A percentile compares a stretch with the other conserved stretches of the same genome.
phyloP scores from a whole-genome alignment of 176 grass and related monocot species.

The Aechmea fasciata region DNA sequence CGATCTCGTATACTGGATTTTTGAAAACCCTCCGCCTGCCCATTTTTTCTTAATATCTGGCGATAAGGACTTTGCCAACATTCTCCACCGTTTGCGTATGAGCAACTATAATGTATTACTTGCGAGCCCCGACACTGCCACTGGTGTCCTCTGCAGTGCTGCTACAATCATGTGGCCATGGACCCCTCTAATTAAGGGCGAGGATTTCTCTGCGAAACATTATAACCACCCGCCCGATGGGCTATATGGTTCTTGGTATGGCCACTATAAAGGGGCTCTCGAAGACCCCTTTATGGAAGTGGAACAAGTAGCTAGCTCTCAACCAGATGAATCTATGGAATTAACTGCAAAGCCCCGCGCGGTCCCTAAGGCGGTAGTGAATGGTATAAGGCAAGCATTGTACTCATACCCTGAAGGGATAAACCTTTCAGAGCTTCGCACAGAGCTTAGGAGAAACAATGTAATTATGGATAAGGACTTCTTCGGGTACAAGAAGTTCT shows the following conservation, averaged over 20 bases:
- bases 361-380: slow-evolving; percentile 41
- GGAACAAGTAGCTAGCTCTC: slow-evolving; percentile 20
- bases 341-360: slow-evolving; percentile 20
- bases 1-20: slow-evolving; percentile 69
- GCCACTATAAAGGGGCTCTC: slow-evolving; percentile 56
- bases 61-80: slow-evolving; percentile 70
- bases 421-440: slow-evolving; percentile 17
- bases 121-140: slow-evolving; percentile 29
- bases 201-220: slow-evolving; percentile 34
- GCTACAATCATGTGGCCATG: slow-evolving; percentile 88
- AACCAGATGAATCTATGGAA: slow-evolving; percentile 36
- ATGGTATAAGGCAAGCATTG: slow-evolving; percentile 32
- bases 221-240: slow-evolving; percentile 90
- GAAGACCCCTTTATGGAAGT: slow-evolving; percentile 36
- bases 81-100: slow-evolving; percentile 86
- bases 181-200: slow-evolving; percentile 67
- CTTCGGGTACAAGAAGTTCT: slow-evolving; percentile 62
- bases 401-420: slow-evolving; percentile 44
- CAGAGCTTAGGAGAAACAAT: slow-evolving; percentile 29
- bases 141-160: slow-evolving; percentile 44
- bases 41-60: slow-evolving; percentile 94
- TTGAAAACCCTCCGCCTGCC: slow-evolving; percentile 76
- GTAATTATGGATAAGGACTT: slow-evolving; percentile 35
- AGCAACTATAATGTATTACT: slow-evolving; percentile 92
- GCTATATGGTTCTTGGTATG: slow-evolving; percentile 88